Evolutionary conservation across 2,329 filamentous ascomycete genomes (phyloP).

Genomic region (Orbilia javanica): DNA sequence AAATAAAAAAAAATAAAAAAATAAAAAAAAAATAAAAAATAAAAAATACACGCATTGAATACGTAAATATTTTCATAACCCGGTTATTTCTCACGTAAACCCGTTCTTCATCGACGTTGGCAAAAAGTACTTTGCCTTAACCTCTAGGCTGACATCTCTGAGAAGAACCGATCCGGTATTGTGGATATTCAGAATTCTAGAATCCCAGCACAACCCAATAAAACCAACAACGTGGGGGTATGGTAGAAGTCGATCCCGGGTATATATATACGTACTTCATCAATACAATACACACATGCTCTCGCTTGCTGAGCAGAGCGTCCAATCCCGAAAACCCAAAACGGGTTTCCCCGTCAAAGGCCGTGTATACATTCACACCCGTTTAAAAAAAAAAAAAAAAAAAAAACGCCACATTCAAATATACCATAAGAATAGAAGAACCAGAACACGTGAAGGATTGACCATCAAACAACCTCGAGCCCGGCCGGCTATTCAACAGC

Average conservation of each 20-base stretch:
- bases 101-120: background rate
- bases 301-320: background rate
- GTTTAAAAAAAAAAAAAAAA: too few relatives aligned
- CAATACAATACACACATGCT: background rate
- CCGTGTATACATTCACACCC: background rate
- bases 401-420: too few relatives aligned
- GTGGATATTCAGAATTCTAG: background rate
- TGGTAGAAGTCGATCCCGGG: background rate
- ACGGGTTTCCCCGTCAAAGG: background rate
- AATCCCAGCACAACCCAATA: constrained; percentile 15
- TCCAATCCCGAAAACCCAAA: too few relatives aligned
- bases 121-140: background rate
- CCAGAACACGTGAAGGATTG: background rate
- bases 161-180: background rate
- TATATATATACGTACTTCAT: background rate
- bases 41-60: too few relatives aligned
- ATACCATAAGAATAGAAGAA: background rate
- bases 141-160: background rate
- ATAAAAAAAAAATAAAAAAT: too few relatives aligned
- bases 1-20: too few relatives aligned
- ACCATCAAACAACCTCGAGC: background rate
- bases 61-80: too few relatives aligned
- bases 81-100: too few relatives aligned
- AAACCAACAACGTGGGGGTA: constrained; percentile 3
- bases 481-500: background rate